Percentiles rank a stretch among this genome's conserved stretches.
Conservation (phyloP, 2,329 filamentous ascomycete species). For the Neopestalotiopsis clavispora region DNA sequence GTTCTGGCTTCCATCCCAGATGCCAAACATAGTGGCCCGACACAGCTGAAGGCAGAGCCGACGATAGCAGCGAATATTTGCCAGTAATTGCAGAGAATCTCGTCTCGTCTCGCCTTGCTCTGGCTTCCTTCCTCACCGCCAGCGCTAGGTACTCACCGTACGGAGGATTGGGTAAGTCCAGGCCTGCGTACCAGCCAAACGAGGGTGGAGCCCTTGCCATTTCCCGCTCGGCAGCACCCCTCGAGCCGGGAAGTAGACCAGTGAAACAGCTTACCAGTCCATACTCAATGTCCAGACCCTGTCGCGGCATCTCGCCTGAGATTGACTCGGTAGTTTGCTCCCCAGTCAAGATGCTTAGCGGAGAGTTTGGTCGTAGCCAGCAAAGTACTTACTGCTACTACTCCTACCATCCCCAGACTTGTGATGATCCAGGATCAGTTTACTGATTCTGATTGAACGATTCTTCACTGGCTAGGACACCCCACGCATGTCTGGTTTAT, state of each 20-base stretch:
- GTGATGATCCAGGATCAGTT: background rate
- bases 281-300: slow-evolving; percentile 2
- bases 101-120: background rate
- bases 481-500: background rate
- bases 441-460: background rate
- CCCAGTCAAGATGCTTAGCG: background rate
- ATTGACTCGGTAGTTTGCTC: slow-evolving; percentile 16
- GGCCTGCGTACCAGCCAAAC: background rate
- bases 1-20: background rate
- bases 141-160: background rate
- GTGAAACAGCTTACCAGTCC: slow-evolving; percentile 7
- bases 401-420: background rate
- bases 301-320: slow-evolving; percentile 16
- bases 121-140: slow-evolving; percentile 10
- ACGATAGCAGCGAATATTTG: background rate
- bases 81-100: background rate
- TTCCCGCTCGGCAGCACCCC: slow-evolving; percentile 15
- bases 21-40: background rate
- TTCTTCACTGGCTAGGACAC: background rate
- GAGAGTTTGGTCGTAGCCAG: slow-evolving; percentile 1
- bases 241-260: slow-evolving; percentile 11
- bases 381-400: background rate
- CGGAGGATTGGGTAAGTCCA: background rate
- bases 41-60: background rate
- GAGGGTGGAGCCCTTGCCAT: slow-evolving; percentile 8